phyloP scores from a whole-genome alignment of 192 early-diverging fungal genomes.

The Coemansia sp. region DNA sequence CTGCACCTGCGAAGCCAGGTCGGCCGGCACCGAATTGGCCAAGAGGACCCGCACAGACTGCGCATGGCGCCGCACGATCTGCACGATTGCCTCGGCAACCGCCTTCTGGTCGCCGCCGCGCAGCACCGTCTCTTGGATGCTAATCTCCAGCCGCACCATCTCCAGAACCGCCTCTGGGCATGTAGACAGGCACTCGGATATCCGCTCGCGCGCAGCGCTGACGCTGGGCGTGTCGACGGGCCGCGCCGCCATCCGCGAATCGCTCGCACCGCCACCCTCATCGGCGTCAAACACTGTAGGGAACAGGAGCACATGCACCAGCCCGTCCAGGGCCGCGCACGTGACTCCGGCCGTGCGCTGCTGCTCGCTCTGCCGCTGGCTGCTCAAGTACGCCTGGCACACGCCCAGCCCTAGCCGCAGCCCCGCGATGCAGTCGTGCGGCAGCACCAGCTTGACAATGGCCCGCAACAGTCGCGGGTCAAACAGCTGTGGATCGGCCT shows the following conservation, averaged over 20 bases:
- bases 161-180: conserved; percentile 37
- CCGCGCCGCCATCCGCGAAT: conserved; percentile 4
- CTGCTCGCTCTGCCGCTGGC: conserved; percentile 11
- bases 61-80: conserved; percentile 27
- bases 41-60: conserved; percentile 8
- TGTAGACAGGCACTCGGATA: conserved; percentile 32
- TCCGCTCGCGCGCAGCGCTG: conserved; percentile 21
- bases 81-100: conserved; percentile 42
- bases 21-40: background rate
- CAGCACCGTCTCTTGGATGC: conserved; percentile 45
- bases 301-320: conserved; percentile 61
- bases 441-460: conserved; percentile 44
- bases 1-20: conserved; percentile 9
- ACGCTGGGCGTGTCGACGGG: conserved; percentile 13
- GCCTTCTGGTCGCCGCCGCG: conserved; percentile 44
- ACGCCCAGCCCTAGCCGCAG: conserved; percentile 40
- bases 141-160: conserved; percentile 48
- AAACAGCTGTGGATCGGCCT: conserved; percentile 28
- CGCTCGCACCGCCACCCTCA: background rate
- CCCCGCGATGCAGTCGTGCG: conserved; percentile 48
- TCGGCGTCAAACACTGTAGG: conserved; percentile 69
- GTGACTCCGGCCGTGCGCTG: background rate
- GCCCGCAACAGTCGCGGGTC: conserved; percentile 29
- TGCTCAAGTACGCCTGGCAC: conserved; percentile 32
- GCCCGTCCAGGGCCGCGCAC: conserved; percentile 39